Base-by-base conservation (phyloP, 106 monocot genomes). In the Dioscorea zingiberensis region DNA sequence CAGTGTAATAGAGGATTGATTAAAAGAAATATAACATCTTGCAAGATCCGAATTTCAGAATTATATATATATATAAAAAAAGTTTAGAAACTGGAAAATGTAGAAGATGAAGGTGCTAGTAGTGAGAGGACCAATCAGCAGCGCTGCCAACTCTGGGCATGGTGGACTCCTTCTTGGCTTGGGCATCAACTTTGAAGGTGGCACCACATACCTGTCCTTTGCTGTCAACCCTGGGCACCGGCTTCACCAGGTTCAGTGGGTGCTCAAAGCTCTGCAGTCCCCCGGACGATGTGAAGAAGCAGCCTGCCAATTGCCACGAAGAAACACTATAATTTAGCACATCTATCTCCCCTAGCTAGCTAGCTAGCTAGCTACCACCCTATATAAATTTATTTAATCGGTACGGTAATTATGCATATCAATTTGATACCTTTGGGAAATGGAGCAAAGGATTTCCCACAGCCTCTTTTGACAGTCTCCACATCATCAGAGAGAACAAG, bases 261-360 rank as follows among this genome's bases (percentile, higher is more conserved):
- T 94, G 91, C 54, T 87, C 91, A 58, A 71, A 91, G 64, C 94
- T 94, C 65, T 83, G 84, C 58, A 94, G 71, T 54, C 94, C 94
- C 47, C 74, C 72, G 7, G 84, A 80, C 14, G 84, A 83, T 0
- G 94, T 87, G 69, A 83, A 94, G 55, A 94, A 94, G 64, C 84
- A 94, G 29, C 90, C 94, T 94, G 73, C n/a, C n/a, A n/a, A n/a
- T n/a, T n/a, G n/a, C n/a, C n/a, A n/a, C n/a, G n/a, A n/a, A n/a
- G n/a, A n/a, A n/a, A n/a, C n/a, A n/a, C n/a, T n/a, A n/a, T n/a
- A n/a, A n/a, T n/a, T n/a, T n/a, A n/a, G n/a, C n/a, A n/a, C n/a
- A n/a, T n/a, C n/a, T n/a, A n/a, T n/a, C n/a, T n/a, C n/a, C n/a
- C n/a, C n/a, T n/a, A n/a, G n/a, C n/a, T n/a, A n/a, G n/a, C n/a